phyloP scores from a whole-genome alignment of 306 rosid species.

The Lathyrus aphaca region DNA sequence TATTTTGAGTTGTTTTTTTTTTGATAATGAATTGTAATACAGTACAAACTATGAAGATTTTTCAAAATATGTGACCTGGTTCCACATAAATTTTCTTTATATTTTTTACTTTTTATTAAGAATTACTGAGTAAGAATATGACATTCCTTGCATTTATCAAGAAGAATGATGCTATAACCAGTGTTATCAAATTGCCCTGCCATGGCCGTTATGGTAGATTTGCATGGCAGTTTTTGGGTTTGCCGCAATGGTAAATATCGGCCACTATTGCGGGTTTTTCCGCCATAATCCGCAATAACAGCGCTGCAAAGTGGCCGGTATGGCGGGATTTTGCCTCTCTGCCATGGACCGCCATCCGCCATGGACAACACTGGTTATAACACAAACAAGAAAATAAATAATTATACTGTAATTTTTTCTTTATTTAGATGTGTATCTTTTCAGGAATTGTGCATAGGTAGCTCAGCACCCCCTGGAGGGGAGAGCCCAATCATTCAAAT shows the following conservation, averaged over 20 bases:
- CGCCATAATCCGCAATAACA: too few species aligned
- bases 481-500: constrained; percentile 27
- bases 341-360: too few species aligned
- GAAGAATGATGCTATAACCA: constrained; percentile 24
- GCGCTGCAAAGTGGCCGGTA: too few species aligned
- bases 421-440: constrained; percentile 7
- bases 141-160: constrained; percentile 13
- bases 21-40: constrained; percentile 7
- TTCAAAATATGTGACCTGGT: constrained; percentile 11
- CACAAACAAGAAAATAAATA: neutral
- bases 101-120: constrained; percentile 2
- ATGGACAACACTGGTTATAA: too few species aligned
- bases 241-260: too few species aligned
- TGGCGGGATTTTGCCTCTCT: too few species aligned
- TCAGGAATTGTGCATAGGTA: constrained; percentile 21
- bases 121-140: neutral
- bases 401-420: constrained; percentile 8
- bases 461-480: constrained; percentile 6
- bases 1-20: constrained; percentile 1
- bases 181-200: too few species aligned
- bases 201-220: too few species aligned
- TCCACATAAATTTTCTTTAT: constrained; percentile 20
- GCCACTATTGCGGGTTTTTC: too few species aligned
- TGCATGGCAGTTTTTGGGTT: too few species aligned
- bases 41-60: constrained; percentile 3